Evolutionary conservation across 257 asterid species (phyloP).

Genomic region (Parsonsia alboflavescens): DNA sequence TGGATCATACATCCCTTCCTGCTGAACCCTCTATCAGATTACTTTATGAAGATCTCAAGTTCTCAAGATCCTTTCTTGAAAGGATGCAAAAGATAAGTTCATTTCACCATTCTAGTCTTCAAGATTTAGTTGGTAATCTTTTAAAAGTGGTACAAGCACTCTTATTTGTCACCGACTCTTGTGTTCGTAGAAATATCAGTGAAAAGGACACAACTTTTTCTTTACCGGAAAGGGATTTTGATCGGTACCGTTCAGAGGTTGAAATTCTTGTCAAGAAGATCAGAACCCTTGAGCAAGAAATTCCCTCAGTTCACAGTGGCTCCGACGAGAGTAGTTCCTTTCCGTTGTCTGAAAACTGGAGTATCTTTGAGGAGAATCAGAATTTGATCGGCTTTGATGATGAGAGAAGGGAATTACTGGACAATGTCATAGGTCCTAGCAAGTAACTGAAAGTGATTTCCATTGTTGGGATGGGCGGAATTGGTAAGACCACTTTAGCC

Average conservation of each 20-base stretch:
- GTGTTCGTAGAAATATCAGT: not conserved
- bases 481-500: not conserved
- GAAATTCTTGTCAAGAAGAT: not conserved
- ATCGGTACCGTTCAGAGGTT: not conserved
- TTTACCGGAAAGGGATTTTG: not conserved
- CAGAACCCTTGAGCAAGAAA: not conserved
- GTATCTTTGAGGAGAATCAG: too few species aligned
- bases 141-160: not conserved
- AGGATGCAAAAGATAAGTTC: not conserved
- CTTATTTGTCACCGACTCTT: not conserved
- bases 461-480: conserved; percentile 3
- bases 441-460: not conserved
- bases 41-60: not conserved
- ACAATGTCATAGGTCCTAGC: not conserved
- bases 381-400: not conserved
- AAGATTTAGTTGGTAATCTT: not conserved
- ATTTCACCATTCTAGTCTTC: not conserved
- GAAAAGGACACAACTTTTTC: not conserved
- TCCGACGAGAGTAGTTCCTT: not conserved
- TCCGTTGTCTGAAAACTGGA: not conserved
- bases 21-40: not conserved
- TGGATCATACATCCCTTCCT: too few species aligned
- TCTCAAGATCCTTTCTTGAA: not conserved
- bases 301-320: not conserved
- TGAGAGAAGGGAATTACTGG: not conserved